phyloP scores from a whole-genome alignment of 2,329 filamentous ascomycete species.

The Cladobotryum mycophilum region DNA sequence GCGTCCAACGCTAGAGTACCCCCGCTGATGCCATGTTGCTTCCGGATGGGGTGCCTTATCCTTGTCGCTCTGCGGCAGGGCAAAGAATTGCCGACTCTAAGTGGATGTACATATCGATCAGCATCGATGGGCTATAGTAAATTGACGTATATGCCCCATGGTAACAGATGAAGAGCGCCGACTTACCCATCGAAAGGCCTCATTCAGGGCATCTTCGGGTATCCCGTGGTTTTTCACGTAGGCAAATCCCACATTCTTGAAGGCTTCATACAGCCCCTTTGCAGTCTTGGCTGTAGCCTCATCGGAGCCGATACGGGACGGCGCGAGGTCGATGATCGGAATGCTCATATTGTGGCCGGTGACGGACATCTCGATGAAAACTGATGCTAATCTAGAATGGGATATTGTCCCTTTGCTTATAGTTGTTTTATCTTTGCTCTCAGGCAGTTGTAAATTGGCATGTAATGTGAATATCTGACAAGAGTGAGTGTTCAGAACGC shows the following conservation, averaged over 20 bases:
- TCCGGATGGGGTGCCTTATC: slow-evolving; percentile 23
- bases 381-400: too few species aligned
- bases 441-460: too few species aligned
- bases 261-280: slow-evolving; percentile 22
- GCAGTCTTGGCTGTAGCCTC: slow-evolving; percentile 11
- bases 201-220: slow-evolving; percentile 26
- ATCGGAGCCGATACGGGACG: slow-evolving; percentile 7
- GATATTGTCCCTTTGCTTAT: too few species aligned
- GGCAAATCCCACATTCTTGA: slow-evolving; percentile 27
- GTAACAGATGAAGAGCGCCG: not conserved
- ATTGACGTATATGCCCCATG: not conserved
- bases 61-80: slow-evolving; percentile 23
- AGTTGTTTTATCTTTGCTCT: too few species aligned
- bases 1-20: slow-evolving; percentile 26
- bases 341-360: slow-evolving; percentile 5
- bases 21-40: slow-evolving; percentile 27
- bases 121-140: too few species aligned
- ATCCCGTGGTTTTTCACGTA: slow-evolving; percentile 31
- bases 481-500: too few species aligned
- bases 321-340: slow-evolving; percentile 18
- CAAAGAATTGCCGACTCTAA: slow-evolving; percentile 24
- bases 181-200: slow-evolving; percentile 31
- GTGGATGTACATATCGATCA: not conserved
- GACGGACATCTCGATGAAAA: too few species aligned
- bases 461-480: too few species aligned